These are phyloP conservation scores for Eucalyptus erythrocorys DNA, from an alignment of 345 rosid species.

Conservation along the genomic window DNA sequence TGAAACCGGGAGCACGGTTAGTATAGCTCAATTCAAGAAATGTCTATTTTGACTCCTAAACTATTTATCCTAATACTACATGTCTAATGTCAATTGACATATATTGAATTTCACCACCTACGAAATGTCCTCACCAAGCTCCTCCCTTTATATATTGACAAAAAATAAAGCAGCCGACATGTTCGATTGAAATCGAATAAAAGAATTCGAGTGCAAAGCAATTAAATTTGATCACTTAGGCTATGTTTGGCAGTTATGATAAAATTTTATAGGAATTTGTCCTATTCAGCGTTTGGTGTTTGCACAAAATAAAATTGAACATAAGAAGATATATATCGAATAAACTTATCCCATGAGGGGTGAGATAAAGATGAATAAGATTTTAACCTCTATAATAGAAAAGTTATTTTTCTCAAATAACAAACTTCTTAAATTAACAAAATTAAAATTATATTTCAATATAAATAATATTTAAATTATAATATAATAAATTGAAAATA, in stretches of 20 bases:
- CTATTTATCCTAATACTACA: not conserved
- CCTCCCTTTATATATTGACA: not conserved
- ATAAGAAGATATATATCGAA: no score
- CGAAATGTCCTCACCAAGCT: not conserved
- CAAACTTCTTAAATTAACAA: no score
- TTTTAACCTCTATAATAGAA: no score
- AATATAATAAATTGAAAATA: no score
- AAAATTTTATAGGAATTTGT: no score
- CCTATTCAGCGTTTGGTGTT: no score
- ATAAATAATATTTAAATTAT: no score
- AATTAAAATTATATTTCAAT: no score
- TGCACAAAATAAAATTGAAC: no score
- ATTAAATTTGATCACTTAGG: not conserved
- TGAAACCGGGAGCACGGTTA: not conserved
- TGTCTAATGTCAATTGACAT: not conserved
- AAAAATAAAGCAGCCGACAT: not conserved
- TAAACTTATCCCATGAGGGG: no score
- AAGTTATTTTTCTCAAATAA: no score
- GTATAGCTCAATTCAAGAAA: not conserved
- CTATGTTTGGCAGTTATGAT: no score
- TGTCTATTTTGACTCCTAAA: not conserved
- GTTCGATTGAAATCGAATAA: not conserved
- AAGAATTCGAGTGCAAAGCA: not conserved
- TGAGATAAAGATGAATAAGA: fast-evolving
- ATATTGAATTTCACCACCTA: not conserved